Conservation (phyloP, 1,139 yeast genomes). For the Meyerozyma athensensis region DNA sequence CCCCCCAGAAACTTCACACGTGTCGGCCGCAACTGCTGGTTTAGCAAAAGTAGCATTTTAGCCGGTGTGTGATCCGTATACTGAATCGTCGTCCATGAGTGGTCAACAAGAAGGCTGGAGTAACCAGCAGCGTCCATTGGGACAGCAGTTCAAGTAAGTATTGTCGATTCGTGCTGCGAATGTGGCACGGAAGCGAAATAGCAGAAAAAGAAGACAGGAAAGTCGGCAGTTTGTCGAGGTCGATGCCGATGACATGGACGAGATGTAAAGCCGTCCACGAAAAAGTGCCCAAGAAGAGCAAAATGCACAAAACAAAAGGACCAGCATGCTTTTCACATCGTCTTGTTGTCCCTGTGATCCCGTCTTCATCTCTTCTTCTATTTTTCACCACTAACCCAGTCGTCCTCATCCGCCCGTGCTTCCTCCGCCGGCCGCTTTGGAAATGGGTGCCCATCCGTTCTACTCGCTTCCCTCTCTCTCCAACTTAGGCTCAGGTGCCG, state of each 20-base stretch:
- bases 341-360: no score
- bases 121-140: constrained; percentile 41
- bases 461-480: constrained; percentile 51
- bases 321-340: no score
- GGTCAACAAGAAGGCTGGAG: constrained; percentile 45
- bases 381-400: constrained; percentile 28
- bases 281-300: no score
- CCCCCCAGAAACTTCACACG: background rate
- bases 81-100: no score
- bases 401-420: constrained; percentile 51
- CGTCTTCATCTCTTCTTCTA: background rate
- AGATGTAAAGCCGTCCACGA: no score
- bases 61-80: background rate
- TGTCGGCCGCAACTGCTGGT: background rate
- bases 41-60: background rate
- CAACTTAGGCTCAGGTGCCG: constrained; percentile 41
- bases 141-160: constrained; percentile 46
- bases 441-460: constrained; percentile 45
- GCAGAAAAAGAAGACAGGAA: no score
- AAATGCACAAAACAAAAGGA: no score
- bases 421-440: constrained; percentile 54
- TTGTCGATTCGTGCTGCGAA: background rate
- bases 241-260: constrained; percentile 1
- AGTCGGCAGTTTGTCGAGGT: no score
- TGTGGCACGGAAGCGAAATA: background rate